phyloP scores from a whole-genome alignment of 2,329 filamentous ascomycete species.

The Tolypocladium capitatum region DNA sequence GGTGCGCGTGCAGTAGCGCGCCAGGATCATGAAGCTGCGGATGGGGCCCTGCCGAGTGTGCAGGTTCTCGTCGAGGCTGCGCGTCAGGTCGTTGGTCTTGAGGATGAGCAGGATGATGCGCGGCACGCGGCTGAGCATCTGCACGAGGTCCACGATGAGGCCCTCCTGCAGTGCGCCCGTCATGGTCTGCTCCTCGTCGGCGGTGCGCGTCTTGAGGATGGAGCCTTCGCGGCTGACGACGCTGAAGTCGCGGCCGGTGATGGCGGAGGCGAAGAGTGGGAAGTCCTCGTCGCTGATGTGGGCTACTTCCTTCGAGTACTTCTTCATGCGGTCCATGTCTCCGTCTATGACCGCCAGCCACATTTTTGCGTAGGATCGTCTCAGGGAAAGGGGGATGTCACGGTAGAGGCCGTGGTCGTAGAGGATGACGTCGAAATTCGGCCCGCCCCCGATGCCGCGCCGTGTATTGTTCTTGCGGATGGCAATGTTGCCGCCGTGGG shows the following conservation, averaged over 20 bases:
- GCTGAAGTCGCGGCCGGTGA: slow-evolving; percentile 83
- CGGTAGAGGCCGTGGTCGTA: slow-evolving; percentile 97
- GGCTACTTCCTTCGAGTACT: slow-evolving; percentile 78
- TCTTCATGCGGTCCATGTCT: slow-evolving; percentile 74
- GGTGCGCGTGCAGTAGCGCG: slow-evolving; percentile 53
- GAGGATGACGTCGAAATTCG: slow-evolving; percentile 89
- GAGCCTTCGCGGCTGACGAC: slow-evolving; percentile 52
- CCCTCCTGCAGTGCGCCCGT: slow-evolving; percentile 74
- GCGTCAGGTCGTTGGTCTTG: slow-evolving; percentile 94
- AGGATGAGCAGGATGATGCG: slow-evolving; percentile 87
- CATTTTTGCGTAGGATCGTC: slow-evolving; percentile 85
- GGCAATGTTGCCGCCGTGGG: slow-evolving; percentile 90
- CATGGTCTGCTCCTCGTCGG: slow-evolving; percentile 76
- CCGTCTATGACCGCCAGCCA: slow-evolving; percentile 93
- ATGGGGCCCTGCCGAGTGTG: slow-evolving; percentile 58
- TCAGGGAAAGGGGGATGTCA: slow-evolving; percentile 66
- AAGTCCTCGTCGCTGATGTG: slow-evolving; percentile 84
- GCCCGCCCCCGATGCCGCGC: slow-evolving; percentile 31
- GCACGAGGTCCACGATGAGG: slow-evolving; percentile 75
- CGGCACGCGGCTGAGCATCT: slow-evolving; percentile 77
- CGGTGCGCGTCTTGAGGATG: slow-evolving; percentile 46
- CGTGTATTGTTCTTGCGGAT: slow-evolving; percentile 61
- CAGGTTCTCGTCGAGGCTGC: slow-evolving; percentile 82
- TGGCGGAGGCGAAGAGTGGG: slow-evolving; percentile 87
- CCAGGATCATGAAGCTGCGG: slow-evolving; percentile 53